These are phyloP conservation scores for Biscogniauxia marginata DNA, from an alignment of 2,329 filamentous ascomycete species.

Conservation along the genomic window DNA sequence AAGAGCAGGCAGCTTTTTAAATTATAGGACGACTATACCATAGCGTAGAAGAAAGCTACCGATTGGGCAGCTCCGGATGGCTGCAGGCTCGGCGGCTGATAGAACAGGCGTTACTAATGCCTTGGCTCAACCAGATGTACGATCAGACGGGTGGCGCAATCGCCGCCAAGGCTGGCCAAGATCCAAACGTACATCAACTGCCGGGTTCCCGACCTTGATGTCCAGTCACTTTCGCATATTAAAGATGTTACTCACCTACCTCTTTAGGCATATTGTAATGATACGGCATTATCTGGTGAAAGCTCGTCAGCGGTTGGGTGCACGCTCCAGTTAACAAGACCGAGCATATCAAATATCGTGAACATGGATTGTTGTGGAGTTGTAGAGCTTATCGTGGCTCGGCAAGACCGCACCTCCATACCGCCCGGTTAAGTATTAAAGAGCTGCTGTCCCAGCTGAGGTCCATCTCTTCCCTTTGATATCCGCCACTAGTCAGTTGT, in stretches of 20 bases:
- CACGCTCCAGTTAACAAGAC: conserved; percentile 1
- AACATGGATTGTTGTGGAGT: background rate
- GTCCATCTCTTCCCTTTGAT: background rate
- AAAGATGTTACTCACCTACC: conserved; percentile 25
- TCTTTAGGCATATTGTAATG: conserved; percentile 26
- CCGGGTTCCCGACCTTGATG: conserved; percentile 11
- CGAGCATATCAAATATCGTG: conserved; percentile 3
- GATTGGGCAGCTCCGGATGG: background rate
- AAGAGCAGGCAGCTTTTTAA: background rate
- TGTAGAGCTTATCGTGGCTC: background rate
- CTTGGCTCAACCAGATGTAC: background rate
- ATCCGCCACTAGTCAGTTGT: background rate
- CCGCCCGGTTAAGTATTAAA: background rate
- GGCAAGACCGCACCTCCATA: background rate
- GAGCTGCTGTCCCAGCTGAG: background rate
- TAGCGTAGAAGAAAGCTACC: background rate
- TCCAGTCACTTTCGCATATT: conserved; percentile 17
- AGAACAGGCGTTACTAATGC: background rate
- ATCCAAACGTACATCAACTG: conserved; percentile 14
- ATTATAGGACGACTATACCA: background rate
- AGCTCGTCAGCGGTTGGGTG: conserved; percentile 13
- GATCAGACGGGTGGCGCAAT: conserved; percentile 6
- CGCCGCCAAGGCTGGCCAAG: conserved; percentile 19
- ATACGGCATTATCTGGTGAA: conserved; percentile 26
- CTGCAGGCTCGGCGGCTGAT: background rate